Base-by-base conservation (phyloP, 805 yeast genomes). In the Candida peoriensis region DNA sequence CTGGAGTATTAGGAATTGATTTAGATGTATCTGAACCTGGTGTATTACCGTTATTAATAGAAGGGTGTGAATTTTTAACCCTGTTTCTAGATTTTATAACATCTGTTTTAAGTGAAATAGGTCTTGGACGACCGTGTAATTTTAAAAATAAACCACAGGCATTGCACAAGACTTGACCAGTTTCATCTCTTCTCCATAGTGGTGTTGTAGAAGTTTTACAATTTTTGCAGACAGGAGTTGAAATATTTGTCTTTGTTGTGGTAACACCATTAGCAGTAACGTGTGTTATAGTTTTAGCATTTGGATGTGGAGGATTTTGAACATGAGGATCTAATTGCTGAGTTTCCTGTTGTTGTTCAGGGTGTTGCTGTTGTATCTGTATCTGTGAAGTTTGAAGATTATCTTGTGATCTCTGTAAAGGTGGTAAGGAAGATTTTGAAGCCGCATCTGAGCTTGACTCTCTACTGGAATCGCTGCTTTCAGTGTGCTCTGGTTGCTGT, bases 121-220 rank as follows among this genome's bases (percentile, higher is more conserved):
- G 97, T 50, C 97, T 71, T 24, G 96, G 86, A 35, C 95, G 74
- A 17, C 96, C 96, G 55, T 89, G 97, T 27, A 89, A 70, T 61
- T 89, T 89, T 40, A 88, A 63, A 52, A 87, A 87, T 32, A 87
- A 66, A 0, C 96, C 96, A 64, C 96, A 87, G 8, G 97, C 97
- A 63, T 89, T 89, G 59, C 97, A 89, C 31, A 89, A 69, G 22
- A 89, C 95, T 49, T 80, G 81, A 12, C 95, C 95, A 9, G 84
- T 76, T 52, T 88, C 96, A 60, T 89, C 96, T 44, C 97, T 70
- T 60, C 97, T 73, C 97, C 97, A 89, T 20, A 89, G 65, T 1
- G 97, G 97, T 2, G 97, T 89, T 2, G 93, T 89, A 39, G 87
- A 83, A 2, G 97, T 89, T 51, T 81, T 74, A 63, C 97, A 89